Evolutionary conservation across 352 stramenopile genomes (phyloP).

Genomic region (Blastocystis sp.): DNA sequence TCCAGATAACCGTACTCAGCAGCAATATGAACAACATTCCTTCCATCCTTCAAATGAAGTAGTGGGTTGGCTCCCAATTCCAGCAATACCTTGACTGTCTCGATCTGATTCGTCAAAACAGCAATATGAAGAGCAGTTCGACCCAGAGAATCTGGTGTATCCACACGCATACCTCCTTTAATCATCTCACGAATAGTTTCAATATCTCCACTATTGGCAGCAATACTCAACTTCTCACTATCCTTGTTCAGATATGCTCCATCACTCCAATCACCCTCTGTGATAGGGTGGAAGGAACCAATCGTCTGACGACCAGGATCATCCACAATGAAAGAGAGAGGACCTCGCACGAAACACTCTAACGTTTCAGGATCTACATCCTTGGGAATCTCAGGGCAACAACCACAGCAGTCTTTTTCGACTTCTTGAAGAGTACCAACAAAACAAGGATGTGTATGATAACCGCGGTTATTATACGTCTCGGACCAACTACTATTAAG

Average conservation of each 20-base stretch:
- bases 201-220: slow-evolving; percentile 63
- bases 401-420: slow-evolving; percentile 65
- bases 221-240: slow-evolving; percentile 57
- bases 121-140: slow-evolving; percentile 63
- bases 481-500: slow-evolving; percentile 64
- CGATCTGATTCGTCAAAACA: slow-evolving; percentile 37
- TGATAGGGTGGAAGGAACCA: slow-evolving; percentile 67
- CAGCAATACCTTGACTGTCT: slow-evolving; percentile 55
- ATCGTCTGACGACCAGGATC: slow-evolving; percentile 67
- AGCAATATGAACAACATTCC: slow-evolving; percentile 63
- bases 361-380: slow-evolving; percentile 62
- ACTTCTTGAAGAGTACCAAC: slow-evolving; percentile 66
- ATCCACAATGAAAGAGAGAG: slow-evolving; percentile 65
- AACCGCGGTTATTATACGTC: slow-evolving; percentile 53
- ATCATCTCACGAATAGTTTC: slow-evolving; percentile 34
- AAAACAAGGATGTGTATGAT: slow-evolving; percentile 67
- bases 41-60: slow-evolving; percentile 61
- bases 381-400: slow-evolving; percentile 64
- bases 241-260: slow-evolving; percentile 65
- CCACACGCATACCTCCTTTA: background rate
- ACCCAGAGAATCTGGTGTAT: slow-evolving; percentile 63
- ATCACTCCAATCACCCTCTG: slow-evolving; percentile 65
- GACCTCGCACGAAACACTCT: slow-evolving; percentile 64
- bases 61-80: slow-evolving; percentile 60
- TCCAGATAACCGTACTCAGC: slow-evolving; percentile 62